Percentiles rank a stretch among this genome's conserved stretches.
phyloP scores from a whole-genome alignment of 257 asterid species.

The Nicotiana sylvestris region DNA sequence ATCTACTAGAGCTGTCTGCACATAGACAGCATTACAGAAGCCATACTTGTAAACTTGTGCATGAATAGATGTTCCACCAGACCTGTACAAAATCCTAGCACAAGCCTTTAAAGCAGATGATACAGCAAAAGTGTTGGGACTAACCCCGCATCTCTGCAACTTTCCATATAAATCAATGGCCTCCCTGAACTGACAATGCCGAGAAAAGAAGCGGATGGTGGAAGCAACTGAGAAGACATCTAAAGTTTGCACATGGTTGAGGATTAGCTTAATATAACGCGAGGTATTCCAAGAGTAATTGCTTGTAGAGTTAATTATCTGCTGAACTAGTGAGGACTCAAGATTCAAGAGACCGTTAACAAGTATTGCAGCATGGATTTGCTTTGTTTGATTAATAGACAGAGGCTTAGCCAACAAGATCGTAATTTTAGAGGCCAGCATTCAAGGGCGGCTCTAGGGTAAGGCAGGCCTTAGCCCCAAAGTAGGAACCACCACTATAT shows the following conservation, averaged over 20 bases:
- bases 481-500: no score
- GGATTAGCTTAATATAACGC: constrained; percentile 36
- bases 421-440: constrained; percentile 34
- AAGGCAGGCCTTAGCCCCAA: no score
- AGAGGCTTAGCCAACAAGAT: constrained; percentile 34
- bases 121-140: constrained; percentile 59
- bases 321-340: constrained; percentile 41
- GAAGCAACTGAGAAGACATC: constrained; percentile 40
- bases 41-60: constrained; percentile 64
- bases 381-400: constrained; percentile 41
- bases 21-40: constrained; percentile 51
- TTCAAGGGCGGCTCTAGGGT: neutral
- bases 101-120: constrained; percentile 72
- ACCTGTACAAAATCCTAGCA: constrained; percentile 36
- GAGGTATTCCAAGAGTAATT: constrained; percentile 21
- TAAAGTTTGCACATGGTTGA: constrained; percentile 30
- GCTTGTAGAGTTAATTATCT: constrained; percentile 29
- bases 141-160: constrained; percentile 43
- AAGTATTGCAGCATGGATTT: constrained; percentile 60
- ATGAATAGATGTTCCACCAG: constrained; percentile 61
- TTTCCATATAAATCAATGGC: constrained; percentile 48
- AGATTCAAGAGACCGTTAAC: constrained; percentile 34
- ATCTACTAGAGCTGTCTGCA: constrained; percentile 73
- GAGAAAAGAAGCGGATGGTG: constrained; percentile 60
- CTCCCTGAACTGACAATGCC: constrained; percentile 50